These are phyloP conservation scores for Epichloe sylvatica DNA, from an alignment of 2,329 filamentous ascomycete species.

Conservation along the genomic window DNA sequence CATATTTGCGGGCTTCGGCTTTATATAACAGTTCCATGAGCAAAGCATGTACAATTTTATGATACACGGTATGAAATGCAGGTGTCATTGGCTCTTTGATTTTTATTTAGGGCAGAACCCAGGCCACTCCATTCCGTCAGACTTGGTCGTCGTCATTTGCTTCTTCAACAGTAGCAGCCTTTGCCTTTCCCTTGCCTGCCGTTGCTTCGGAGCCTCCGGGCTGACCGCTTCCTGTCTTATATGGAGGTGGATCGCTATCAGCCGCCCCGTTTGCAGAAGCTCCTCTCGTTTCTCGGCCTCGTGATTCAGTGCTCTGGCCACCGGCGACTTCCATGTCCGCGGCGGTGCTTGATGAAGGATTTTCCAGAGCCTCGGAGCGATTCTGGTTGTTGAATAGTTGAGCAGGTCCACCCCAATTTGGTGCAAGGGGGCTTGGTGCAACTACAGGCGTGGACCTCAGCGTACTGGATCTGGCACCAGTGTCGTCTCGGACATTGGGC, in stretches of 20 bases:
- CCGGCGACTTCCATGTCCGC: neutral
- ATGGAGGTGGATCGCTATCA: neutral
- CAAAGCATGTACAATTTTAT: too few species aligned
- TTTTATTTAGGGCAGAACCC: neutral
- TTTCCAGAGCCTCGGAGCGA: slow-evolving; percentile 13
- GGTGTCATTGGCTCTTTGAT: neutral
- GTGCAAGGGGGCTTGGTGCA: slow-evolving; percentile 33
- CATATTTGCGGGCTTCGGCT: too few species aligned
- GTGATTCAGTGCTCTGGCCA: neutral
- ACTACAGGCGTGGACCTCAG: slow-evolving; percentile 23
- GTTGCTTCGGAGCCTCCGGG: neutral
- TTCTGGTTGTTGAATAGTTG: slow-evolving; percentile 30
- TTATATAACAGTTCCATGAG: too few species aligned
- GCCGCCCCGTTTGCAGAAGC: neutral
- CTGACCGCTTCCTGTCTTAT: neutral
- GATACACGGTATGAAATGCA: neutral
- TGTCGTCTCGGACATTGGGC: neutral
- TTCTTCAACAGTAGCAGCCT: slow-evolving; percentile 34
- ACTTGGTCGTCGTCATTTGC: slow-evolving; percentile 21
- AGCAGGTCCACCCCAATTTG: slow-evolving; percentile 37
- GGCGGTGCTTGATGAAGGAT: slow-evolving; percentile 3
- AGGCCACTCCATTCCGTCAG: neutral
- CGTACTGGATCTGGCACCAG: neutral
- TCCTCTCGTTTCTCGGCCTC: neutral
- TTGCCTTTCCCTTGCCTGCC: slow-evolving; percentile 28